Conservation (phyloP, 75 land plant species). For the Pinus albicaulis region DNA sequence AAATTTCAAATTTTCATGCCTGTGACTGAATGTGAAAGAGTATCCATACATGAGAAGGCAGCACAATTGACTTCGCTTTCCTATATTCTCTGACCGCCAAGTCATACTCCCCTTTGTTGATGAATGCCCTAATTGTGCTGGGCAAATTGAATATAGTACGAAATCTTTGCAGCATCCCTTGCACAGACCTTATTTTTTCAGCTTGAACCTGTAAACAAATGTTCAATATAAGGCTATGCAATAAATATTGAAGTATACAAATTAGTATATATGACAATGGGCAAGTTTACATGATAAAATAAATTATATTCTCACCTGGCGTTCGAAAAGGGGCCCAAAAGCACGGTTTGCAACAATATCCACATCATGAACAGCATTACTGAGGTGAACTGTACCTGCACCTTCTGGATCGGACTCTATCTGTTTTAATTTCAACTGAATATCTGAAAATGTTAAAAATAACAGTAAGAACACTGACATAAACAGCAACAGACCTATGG, state of each 20-base stretch:
- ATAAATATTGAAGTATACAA: conserved; percentile 4
- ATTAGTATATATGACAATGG: background rate
- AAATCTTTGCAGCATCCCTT: conserved; percentile 99
- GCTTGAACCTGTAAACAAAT: conserved; percentile 74
- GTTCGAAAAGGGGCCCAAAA: conserved; percentile 92
- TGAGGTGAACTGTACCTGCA: conserved; percentile 82
- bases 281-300: background rate
- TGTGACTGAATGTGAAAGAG: background rate
- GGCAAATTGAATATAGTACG: conserved; percentile 95
- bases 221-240: background rate
- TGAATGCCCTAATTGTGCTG: conserved; percentile 81
- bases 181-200: conserved; percentile 96
- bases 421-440: conserved; percentile 80
- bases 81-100: conserved; percentile 93
- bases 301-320: conserved; percentile 62
- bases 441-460: conserved; percentile 51
- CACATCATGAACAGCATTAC: conserved; percentile 61
- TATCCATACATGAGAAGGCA: conserved; percentile 90
- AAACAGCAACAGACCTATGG: background rate
- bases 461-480: background rate
- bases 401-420: conserved; percentile 96
- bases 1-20: conserved; percentile 7
- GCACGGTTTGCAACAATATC: conserved; percentile 81
- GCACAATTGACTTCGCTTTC: conserved; percentile 92
- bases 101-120: conserved; percentile 96